Base-by-base conservation (phyloP, 2,329 filamentous ascomycete genomes). In the Sporothrix humicola region DNA sequence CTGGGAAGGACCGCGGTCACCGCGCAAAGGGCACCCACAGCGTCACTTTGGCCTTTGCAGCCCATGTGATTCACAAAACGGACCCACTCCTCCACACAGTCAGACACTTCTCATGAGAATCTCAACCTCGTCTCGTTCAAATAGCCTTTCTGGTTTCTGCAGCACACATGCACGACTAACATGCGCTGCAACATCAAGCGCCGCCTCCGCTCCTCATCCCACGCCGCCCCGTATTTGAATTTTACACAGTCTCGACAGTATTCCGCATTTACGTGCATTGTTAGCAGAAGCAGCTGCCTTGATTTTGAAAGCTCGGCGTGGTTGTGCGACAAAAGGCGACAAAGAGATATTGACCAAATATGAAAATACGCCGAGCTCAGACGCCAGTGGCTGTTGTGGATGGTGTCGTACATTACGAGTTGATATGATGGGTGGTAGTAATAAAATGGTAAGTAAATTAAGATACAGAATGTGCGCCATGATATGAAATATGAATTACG, bases 251-350 rank as follows among this genome's bases (percentile, higher is more conserved):
- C 23, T 26, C 23, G 23, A 26, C 23, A 3, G 44, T 31, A 50
- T 50, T 61, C 20, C 63, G 44, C 17, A 50, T 50, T 61, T 26
- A n/a, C 10, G 15, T 66, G 61, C 42, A 66, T 66, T 9, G 13
- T 17, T 66, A 9, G 9, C 7, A 23, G 15, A 23, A n/a, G 10
- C 8, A 26, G 13, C 44, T 66, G 20, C 63, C 65, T 52, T 37
- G 65, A 52, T 68, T 68, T 68, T n/a, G n/a, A 15, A 52, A 37
- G 46, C 65, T 68, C 65, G 48, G 65, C 65, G 65, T 52, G n/a
- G 65, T 52, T 52, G 65, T 50, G 42, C n/a, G 48, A 66, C 61
- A 23, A 42, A 15, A 42, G 58, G 13, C 7, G 58, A 59, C 26
- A 6, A 7, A 17, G 5, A 5, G 15, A 5, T n/a, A 20, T 4